A percentile compares a stretch with the other conserved stretches of the same genome.
Conservation (phyloP, 345 rosid species). For the Syzygium aromaticum region DNA sequence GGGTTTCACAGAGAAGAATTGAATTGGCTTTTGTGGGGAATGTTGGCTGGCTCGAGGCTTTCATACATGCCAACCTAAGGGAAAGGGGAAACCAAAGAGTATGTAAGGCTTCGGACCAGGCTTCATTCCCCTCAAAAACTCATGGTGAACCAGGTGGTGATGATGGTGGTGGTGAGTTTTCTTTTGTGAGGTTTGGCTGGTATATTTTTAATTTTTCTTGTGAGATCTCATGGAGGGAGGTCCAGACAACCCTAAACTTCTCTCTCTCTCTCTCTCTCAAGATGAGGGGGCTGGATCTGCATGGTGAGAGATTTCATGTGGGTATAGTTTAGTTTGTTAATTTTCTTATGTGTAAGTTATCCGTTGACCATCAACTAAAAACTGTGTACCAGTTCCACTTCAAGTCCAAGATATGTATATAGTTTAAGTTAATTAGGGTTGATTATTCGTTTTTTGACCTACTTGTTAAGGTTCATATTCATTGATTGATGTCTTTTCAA, state of each 20-base stretch:
- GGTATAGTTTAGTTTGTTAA: background rate
- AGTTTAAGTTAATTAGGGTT: background rate
- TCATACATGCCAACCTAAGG: background rate
- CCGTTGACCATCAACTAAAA: background rate
- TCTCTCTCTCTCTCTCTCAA: background rate
- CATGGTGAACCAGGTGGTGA: background rate
- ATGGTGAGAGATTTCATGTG: background rate
- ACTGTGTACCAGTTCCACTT: background rate
- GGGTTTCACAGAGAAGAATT: background rate
- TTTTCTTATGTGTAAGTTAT: background rate
- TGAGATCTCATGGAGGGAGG: background rate
- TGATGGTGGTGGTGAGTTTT: background rate
- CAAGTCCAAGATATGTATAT: background rate
- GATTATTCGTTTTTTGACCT: background rate
- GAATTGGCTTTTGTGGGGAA: conserved; percentile 21
- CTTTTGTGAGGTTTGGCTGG: background rate
- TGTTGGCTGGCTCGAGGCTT: conserved; percentile 38
- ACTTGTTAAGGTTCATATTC: background rate
- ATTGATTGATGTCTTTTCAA: background rate
- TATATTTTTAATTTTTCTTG: background rate
- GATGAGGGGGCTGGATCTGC: background rate
- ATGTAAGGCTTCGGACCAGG: conserved; percentile 33
- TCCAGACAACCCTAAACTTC: background rate
- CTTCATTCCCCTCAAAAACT: conserved; percentile 39
- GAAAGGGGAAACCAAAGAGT: background rate